Evolutionary conservation across 306 rosid species (phyloP).

Genomic region (Vigna hirtella): DNA sequence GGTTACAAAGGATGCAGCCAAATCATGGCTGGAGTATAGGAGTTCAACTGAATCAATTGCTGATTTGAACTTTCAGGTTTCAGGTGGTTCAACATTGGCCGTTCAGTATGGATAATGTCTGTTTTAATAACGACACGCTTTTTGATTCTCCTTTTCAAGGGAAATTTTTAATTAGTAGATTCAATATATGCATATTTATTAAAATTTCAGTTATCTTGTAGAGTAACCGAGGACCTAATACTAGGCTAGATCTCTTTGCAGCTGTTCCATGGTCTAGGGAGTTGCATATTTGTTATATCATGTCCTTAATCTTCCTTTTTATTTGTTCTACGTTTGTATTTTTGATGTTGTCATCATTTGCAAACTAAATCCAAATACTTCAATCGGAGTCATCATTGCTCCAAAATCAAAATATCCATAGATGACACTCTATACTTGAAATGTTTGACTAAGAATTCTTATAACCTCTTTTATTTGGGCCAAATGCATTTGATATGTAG

Average conservation of each 20-base stretch:
- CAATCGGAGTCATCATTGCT: not conserved
- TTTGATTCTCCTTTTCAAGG: conserved; percentile 34
- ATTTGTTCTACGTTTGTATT: not conserved
- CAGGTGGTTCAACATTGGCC: conserved; percentile 28
- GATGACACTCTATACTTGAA: not conserved
- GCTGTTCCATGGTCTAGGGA: not conserved
- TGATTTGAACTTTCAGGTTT: conserved; percentile 31
- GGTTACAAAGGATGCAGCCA: conserved; percentile 69
- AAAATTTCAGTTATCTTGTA: not conserved
- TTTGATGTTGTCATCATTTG: not conserved
- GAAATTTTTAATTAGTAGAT: not conserved
- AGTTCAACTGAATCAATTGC: conserved; percentile 52
- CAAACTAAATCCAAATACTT: not conserved
- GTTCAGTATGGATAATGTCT: conserved; percentile 37
- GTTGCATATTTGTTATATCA: conserved; percentile 1
- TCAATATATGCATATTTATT: not conserved
- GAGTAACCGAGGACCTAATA: not conserved
- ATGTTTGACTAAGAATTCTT: not conserved
- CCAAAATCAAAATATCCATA: not conserved
- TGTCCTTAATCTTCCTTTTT: conserved; percentile 5
- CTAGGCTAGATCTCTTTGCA: conserved; percentile 14
- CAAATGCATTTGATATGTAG: no score
- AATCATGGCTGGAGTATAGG: conserved; percentile 85
- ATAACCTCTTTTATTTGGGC: no score
- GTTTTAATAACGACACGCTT: conserved; percentile 35